Evolutionary conservation across 2,329 filamentous ascomycete genomes (phyloP), one percentile per base, ranked within the genome.

Genomic region (Claviceps pusilla): DNA sequence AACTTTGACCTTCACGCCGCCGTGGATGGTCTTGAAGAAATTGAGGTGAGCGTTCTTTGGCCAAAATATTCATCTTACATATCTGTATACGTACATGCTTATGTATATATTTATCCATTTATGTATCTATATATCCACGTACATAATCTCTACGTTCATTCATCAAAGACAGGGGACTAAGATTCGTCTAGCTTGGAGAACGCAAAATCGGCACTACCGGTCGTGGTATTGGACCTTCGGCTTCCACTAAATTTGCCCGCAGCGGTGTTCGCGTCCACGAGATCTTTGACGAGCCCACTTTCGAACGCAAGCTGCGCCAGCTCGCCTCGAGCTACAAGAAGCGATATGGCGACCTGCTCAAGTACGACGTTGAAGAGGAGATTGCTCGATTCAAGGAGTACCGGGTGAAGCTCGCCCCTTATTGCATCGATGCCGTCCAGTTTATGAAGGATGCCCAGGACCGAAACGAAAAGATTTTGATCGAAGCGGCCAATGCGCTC

Each of bases 321-420:
- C 69, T 89, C 50, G 83, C 77, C 9, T 60, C 68, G 6, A 80
- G 76, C 76, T 60, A 71, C 87, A 53, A 73, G 74, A 82, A 84
- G 70, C 74, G 83, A 52, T 89, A 81, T 61, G 84, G 85, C 7
- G 78, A 84, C 59, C 68, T 86, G 31, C 68, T 85, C 54, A 65
- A 80, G 59, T 79, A 80, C 65, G 81, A 89, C 57, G 75, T 83
- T 7, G 83, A 89, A 60, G 80, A 82, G 39, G 86, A 89, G 70
- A 76, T 89, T 58, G 66, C 65, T 19, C 71, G 73, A 45, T 87
- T 83, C 69, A 74, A 79, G 64, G 71, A 73, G 41, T 82, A 82
- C 65, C 75, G 80, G 33, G 67, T 70, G 56, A 74, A 74, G 62
- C 73, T 88, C 31, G 73, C 73, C 48, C 73, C 75, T 28, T 86